Conservation (phyloP, 2,329 filamentous ascomycete genomes). For the Talaromyces pinophilus region DNA sequence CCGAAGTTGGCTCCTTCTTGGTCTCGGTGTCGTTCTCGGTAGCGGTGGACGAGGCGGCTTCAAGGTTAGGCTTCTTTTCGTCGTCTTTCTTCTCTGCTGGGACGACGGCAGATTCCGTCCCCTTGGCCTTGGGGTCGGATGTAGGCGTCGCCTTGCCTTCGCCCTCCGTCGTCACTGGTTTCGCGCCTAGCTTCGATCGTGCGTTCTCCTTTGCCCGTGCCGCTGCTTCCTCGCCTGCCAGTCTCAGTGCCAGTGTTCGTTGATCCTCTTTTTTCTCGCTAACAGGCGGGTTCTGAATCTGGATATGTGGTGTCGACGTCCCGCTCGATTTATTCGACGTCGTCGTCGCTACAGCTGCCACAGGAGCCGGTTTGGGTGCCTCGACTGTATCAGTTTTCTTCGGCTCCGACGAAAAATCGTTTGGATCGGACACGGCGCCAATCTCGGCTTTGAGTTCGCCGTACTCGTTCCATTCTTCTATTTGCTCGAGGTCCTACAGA, state of each 20-base stretch:
- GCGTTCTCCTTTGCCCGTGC: constrained; percentile 39
- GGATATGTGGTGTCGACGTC: constrained; percentile 33
- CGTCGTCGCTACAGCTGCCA: background rate
- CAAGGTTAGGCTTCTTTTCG: background rate
- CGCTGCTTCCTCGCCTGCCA: constrained; percentile 46
- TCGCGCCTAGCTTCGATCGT: constrained; percentile 24
- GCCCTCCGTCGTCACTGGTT: constrained; percentile 24
- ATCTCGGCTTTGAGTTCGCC: constrained; percentile 90
- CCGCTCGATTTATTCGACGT: background rate
- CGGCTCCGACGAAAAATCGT: constrained; percentile 32
- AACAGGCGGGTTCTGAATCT: constrained; percentile 44
- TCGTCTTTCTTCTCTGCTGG: background rate
- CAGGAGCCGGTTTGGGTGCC: constrained; percentile 27
- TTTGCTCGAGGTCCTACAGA: constrained; percentile 79
- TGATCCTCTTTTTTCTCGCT: constrained; percentile 38
- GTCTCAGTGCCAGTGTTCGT: constrained; percentile 45
- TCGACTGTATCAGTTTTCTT: constrained; percentile 27
- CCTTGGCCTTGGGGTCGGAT: constrained; percentile 23
- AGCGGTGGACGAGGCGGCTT: background rate
- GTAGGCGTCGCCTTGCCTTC: constrained; percentile 22
- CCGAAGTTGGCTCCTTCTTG: background rate
- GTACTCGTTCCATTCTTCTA: constrained; percentile 99
- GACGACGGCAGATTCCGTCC: background rate
- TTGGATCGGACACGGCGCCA: constrained; percentile 44
- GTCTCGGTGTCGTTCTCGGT: background rate